A percentile compares a stretch with the other conserved stretches of the same genome.
Conservation (phyloP, 495 filamentous ascomycete species). For the Parathielavia appendiculata region DNA sequence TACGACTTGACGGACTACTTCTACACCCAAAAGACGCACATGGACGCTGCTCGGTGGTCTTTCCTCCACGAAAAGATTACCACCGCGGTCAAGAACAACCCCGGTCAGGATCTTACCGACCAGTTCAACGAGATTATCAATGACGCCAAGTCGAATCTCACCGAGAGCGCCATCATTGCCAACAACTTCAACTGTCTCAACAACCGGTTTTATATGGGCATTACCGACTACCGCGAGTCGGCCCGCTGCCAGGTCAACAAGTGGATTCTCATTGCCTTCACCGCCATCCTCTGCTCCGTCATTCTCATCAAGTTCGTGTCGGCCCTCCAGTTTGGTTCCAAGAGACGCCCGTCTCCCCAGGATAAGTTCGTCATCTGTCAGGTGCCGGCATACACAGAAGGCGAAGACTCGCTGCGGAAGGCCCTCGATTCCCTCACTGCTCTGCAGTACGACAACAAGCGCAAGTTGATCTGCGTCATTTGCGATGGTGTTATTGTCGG, state of each 20-base stretch:
- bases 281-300: conserved; percentile 71
- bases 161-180: conserved; percentile 36
- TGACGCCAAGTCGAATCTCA: conserved; percentile 36
- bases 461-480: conserved; percentile 88
- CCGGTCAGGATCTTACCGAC: conserved; percentile 70
- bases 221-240: conserved; percentile 73
- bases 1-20: conserved; percentile 94
- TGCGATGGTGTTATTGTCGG: conserved; percentile 97
- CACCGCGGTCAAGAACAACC: conserved; percentile 62
- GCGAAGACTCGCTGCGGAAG: conserved; percentile 87
- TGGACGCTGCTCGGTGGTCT: conserved; percentile 44
- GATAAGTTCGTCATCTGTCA: conserved; percentile 99
- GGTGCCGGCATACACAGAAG: conserved; percentile 96
- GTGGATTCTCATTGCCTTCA: conserved; percentile 83
- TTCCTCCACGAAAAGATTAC: conserved; percentile 66
- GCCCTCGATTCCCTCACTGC: conserved; percentile 92
- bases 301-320: conserved; percentile 88
- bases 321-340: conserved; percentile 88
- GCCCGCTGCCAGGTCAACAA: conserved; percentile 83
- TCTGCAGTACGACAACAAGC: conserved; percentile 94
- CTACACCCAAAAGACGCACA: conserved; percentile 56
- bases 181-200: conserved; percentile 74
- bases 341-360: conserved; percentile 81
- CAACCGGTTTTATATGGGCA: conserved; percentile 77
- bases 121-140: conserved; percentile 49